Percentiles rank a stretch among this genome's conserved stretches.
Conservation (phyloP, 345 rosid genomes). For the Populus davidiana region DNA sequence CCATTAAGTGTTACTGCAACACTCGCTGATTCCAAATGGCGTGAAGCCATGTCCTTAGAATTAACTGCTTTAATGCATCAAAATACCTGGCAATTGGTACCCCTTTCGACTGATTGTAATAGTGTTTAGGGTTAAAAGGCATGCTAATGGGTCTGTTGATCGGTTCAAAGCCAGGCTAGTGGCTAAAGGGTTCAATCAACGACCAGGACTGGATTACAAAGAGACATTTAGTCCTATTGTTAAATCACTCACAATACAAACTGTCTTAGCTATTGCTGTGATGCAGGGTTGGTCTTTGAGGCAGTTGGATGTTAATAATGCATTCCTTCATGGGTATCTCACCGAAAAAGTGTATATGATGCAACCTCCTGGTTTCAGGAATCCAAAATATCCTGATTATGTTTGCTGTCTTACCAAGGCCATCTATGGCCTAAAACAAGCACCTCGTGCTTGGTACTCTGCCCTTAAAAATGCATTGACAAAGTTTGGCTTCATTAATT, state of each 20-base stretch:
- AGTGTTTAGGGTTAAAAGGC: background rate
- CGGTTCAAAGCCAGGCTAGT: no score
- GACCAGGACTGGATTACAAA: background rate
- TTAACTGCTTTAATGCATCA: no score
- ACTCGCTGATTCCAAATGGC: no score
- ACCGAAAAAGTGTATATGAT: background rate
- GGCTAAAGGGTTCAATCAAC: background rate
- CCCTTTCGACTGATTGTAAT: background rate
- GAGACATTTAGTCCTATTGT: background rate
- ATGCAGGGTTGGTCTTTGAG: background rate
- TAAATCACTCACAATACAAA: background rate
- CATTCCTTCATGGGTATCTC: background rate
- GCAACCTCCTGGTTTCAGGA: no score
- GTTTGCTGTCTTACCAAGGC: no score
- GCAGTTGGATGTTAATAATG: background rate
- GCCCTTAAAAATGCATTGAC: no score
- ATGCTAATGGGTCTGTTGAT: background rate
- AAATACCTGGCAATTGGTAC: background rate
- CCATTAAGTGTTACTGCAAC: background rate
- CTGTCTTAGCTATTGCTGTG: background rate
- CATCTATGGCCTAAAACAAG: no score
- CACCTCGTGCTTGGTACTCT: no score
- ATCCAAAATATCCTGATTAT: no score
- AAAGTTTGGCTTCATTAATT: no score
- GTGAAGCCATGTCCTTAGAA: background rate